A percentile compares a stretch with the other conserved stretches of the same genome.
Evolutionary conservation across 768 basidiomycete genomes (phyloP).

Genomic region (Agrocybe pediades): DNA sequence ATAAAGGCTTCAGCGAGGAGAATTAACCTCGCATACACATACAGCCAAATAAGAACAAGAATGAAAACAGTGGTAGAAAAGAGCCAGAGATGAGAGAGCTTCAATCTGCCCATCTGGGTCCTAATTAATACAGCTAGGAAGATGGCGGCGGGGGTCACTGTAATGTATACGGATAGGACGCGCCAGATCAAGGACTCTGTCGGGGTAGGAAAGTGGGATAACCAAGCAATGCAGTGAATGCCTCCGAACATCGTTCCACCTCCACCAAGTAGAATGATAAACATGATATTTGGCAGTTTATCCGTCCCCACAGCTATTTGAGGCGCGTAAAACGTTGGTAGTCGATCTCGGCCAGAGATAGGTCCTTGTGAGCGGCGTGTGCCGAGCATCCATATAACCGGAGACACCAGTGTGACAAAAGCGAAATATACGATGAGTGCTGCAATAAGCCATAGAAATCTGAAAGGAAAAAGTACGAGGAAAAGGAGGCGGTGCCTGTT

Average conservation of each 20-base stretch:
- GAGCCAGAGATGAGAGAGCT: neutral
- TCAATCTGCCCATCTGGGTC: neutral
- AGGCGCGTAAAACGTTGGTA: conserved; percentile 1
- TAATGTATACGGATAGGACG: conserved; percentile 3
- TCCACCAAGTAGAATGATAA: too few relatives aligned
- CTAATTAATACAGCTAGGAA: neutral
- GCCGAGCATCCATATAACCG: neutral
- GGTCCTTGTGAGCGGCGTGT: neutral
- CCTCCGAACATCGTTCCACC: conserved; percentile 14
- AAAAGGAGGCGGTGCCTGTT: too few relatives aligned
- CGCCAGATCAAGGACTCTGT: conserved; percentile 11
- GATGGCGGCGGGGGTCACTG: neutral
- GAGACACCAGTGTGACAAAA: neutral
- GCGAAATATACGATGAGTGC: too few relatives aligned
- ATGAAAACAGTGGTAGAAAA: neutral
- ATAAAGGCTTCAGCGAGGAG: conserved; percentile 2
- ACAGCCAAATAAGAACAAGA: neutral
- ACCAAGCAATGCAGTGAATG: conserved; percentile 21
- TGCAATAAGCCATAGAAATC: too few relatives aligned
- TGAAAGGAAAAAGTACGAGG: too few relatives aligned
- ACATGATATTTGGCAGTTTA: neutral
- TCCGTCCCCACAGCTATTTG: neutral
- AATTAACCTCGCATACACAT: neutral
- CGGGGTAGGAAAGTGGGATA: conserved; percentile 9
- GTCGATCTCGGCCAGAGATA: neutral